A percentile compares a stretch with the other conserved stretches of the same genome.
phyloP scores from a whole-genome alignment of 2,329 filamentous ascomycete species.

The Aspergillus latus region DNA sequence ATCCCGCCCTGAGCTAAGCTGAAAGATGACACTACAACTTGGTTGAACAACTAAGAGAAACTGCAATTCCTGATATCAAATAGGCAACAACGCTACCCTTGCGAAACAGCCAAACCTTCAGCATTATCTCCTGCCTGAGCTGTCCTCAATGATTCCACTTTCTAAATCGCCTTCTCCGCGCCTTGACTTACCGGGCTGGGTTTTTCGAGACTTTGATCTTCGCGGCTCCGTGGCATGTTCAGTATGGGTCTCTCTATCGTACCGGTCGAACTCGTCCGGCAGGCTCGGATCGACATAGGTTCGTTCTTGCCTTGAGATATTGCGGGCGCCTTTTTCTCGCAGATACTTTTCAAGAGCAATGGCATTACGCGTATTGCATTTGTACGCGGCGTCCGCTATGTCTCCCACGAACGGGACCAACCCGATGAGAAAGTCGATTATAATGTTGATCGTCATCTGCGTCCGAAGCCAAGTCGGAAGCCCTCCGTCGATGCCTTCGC shows the following conservation, averaged over 20 bases:
- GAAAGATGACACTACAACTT: constrained; percentile 1
- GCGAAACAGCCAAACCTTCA: background rate
- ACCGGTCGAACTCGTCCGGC: constrained; percentile 40
- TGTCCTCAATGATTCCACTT: constrained; percentile 29
- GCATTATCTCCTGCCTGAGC: constrained; percentile 14
- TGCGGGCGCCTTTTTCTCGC: constrained; percentile 40
- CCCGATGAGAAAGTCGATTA: constrained; percentile 50
- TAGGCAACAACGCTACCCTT: background rate
- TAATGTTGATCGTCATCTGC: constrained; percentile 79
- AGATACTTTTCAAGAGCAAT: constrained; percentile 47
- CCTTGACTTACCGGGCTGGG: constrained; percentile 33
- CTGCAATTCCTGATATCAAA: background rate
- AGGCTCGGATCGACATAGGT: constrained; percentile 37
- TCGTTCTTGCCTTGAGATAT: constrained; percentile 27
- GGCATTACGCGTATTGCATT: constrained; percentile 51
- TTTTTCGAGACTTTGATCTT: constrained; percentile 26
- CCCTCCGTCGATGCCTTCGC: constrained; percentile 72
- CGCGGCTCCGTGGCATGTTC: constrained; percentile 22
- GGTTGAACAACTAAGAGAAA: background rate
- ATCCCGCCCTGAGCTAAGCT: constrained; percentile 34
- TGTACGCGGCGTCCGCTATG: constrained; percentile 48
- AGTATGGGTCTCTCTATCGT: constrained; percentile 28
- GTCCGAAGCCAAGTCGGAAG: constrained; percentile 58
- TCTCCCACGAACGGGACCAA: constrained; percentile 54
- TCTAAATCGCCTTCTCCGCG: constrained; percentile 31